Base-by-base conservation (phyloP, 768 basidiomycete species). In the Suillus occidentalis region DNA sequence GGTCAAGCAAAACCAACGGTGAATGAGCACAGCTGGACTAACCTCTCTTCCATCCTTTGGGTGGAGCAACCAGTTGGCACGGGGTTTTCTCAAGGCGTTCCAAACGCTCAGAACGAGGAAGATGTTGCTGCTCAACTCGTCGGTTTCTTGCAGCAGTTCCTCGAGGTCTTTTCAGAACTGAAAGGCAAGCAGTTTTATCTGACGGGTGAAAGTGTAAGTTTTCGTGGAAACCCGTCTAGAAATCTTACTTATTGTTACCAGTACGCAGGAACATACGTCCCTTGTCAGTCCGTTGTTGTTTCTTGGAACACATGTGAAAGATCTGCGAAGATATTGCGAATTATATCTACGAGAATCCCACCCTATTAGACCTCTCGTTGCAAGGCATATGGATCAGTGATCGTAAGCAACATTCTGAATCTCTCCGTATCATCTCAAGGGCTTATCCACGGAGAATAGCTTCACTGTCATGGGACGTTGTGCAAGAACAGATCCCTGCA, bases 51-150 rank as follows among this genome's bases (percentile, higher is more conserved):
- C 62, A 75, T 91, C 8, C 76, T 92, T 20, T 93, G 84, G 81
- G 84, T 92, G 13, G 91, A 93, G 67, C 91, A 92, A 67, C 91
- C 91, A 4, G 87, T 92, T 37, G 91, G 91, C 6, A 92, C 90
- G 6, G 91, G 91, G 0, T 92, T 87, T 73, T 89, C 89, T 3
- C 88, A 89, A 65, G 91, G 91, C 20, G 78, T 66, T 16, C 89
- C 91, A 0, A 85, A 87, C 64, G 87, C 87, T 45, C 75, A 80
- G 73, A 83, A 84, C 25, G 84, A 91, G 67, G 67, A 84, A 59
- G 82, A 88, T 55, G 78, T 91, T 0, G 87, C 87, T 8, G 84
- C 76, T 10, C 83, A 85, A 60, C 72, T 85, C 1, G 78, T 80
- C 4, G 84, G 74, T 10, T 92, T 92, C 74, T 61, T 93, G 69